A percentile compares a stretch with the other conserved stretches of the same genome.
Evolutionary conservation across 2,329 filamentous ascomycete species (phyloP).

Genomic region (Aureobasidium subglaciale): DNA sequence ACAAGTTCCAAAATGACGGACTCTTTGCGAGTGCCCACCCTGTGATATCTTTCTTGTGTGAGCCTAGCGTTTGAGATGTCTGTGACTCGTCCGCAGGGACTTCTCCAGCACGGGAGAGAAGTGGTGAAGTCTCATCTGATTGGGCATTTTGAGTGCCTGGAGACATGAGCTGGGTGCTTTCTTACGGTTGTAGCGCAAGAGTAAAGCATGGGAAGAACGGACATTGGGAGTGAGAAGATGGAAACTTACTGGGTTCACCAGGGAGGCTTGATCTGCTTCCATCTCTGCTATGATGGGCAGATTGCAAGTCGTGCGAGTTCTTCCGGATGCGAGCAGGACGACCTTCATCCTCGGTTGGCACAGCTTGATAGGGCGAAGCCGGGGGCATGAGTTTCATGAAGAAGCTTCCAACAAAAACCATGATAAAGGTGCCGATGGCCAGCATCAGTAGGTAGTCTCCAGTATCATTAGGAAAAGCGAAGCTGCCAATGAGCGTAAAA

Average conservation of each 20-base stretch:
- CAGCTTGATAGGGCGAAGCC: slow-evolving; percentile 48
- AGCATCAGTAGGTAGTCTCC: slow-evolving; percentile 74
- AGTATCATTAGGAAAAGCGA: slow-evolving; percentile 77
- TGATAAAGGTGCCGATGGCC: slow-evolving; percentile 66
- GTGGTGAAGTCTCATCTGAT: slow-evolving; percentile 69
- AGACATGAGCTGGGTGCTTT: slow-evolving; percentile 13
- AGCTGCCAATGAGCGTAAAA: slow-evolving; percentile 72
- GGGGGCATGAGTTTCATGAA: slow-evolving; percentile 71
- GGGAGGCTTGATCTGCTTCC: slow-evolving; percentile 31
- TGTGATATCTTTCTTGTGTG: slow-evolving; percentile 83
- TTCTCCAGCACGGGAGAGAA: slow-evolving; percentile 60
- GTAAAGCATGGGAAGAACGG: not conserved
- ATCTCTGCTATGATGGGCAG: slow-evolving; percentile 31
- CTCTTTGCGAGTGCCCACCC: slow-evolving; percentile 66
- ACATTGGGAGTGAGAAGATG: not conserved
- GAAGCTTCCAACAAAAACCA: slow-evolving; percentile 73
- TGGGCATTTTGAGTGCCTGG: slow-evolving; percentile 27
- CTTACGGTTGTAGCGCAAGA: not conserved
- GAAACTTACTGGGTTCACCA: slow-evolving; percentile 59
- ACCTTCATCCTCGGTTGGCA: slow-evolving; percentile 43
- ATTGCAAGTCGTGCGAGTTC: slow-evolving; percentile 42
- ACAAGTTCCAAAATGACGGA: slow-evolving; percentile 85
- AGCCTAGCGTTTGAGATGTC: slow-evolving; percentile 59
- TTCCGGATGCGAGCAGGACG: slow-evolving; percentile 37
- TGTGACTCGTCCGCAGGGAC: slow-evolving; percentile 38